Evolutionary conservation across 2,329 filamentous ascomycete species (phyloP).

Genomic region (Fusarium continuum): DNA sequence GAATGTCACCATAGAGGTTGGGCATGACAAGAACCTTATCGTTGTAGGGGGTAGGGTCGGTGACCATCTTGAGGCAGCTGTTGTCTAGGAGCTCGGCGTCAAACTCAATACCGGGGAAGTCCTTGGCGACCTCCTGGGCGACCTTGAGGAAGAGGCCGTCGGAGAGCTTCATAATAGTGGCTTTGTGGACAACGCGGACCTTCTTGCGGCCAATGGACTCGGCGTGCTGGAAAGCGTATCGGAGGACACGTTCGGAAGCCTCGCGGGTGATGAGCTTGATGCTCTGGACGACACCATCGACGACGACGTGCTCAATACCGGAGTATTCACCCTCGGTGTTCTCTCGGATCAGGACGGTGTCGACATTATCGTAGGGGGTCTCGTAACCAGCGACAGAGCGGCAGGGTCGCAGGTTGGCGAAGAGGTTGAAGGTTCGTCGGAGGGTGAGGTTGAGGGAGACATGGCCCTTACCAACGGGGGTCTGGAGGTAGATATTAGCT

Average conservation of each 20-base stretch:
- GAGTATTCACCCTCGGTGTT: constrained; percentile 99
- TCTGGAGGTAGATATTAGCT: constrained; percentile 59
- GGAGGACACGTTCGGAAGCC: constrained; percentile 93
- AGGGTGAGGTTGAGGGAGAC: constrained; percentile 99
- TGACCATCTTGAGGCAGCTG: constrained; percentile 98
- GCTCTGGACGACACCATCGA: constrained; percentile 97
- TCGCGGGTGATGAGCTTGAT: constrained; percentile 99
- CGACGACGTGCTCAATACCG: constrained; percentile 97
- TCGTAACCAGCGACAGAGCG: constrained; percentile 97
- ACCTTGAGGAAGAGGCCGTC: constrained; percentile 97
- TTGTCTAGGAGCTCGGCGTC: constrained; percentile 99
- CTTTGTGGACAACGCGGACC: constrained; percentile 99
- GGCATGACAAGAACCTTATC: constrained; percentile 99
- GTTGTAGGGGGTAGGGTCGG: constrained; percentile 95
- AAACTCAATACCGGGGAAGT: constrained; percentile 95
- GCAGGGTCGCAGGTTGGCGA: constrained; percentile 98
- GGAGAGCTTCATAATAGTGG: constrained; percentile 99
- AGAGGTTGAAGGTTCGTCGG: constrained; percentile 99
- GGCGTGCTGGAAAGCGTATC: constrained; percentile 98
- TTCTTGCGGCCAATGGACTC: constrained; percentile 92
- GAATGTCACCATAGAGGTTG: constrained; percentile 99
- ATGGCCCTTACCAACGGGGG: constrained; percentile 97
- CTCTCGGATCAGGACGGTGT: constrained; percentile 97
- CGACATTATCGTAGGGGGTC: constrained; percentile 96
- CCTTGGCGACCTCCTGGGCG: constrained; percentile 86